Conservation (phyloP, 1,284 basidiomycete species). For the Bjerkandera adusta region DNA sequence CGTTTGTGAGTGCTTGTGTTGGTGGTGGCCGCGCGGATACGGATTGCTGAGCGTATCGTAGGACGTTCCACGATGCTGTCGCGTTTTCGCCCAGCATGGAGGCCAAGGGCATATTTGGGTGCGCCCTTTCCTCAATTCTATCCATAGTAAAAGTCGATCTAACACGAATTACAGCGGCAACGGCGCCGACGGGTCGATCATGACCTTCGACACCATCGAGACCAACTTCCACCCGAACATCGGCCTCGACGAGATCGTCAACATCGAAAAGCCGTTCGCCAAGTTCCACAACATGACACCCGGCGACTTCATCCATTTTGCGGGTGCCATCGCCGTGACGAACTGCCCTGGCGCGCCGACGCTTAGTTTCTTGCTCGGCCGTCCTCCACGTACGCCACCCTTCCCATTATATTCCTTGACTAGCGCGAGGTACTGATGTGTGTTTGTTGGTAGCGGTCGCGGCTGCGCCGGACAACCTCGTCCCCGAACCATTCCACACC, state of each 20-base stretch:
- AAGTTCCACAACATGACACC: slow-evolving; percentile 18
- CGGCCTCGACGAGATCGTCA: slow-evolving; percentile 29
- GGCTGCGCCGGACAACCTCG: too few relatives aligned
- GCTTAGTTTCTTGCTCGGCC: too few relatives aligned
- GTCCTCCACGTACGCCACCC: too few relatives aligned
- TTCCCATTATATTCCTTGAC: too few relatives aligned
- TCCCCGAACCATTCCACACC: too few relatives aligned
- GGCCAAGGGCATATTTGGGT: not conserved
- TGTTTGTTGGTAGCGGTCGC: too few relatives aligned
- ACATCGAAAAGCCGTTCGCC: slow-evolving; percentile 23
- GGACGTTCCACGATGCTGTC: slow-evolving; percentile 8
- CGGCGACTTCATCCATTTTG: slow-evolving; percentile 26
- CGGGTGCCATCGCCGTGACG: slow-evolving; percentile 25
- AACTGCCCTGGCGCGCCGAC: slow-evolving; percentile 29
- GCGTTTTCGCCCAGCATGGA: slow-evolving; percentile 6
- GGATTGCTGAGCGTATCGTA: not conserved
- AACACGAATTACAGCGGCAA: slow-evolving; percentile 8
- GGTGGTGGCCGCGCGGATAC: too few relatives aligned
- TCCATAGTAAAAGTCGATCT: not conserved
- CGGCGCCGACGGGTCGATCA: slow-evolving; percentile 17
- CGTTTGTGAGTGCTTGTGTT: slow-evolving; percentile 11
- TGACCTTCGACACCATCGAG: slow-evolving; percentile 15
- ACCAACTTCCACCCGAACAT: slow-evolving; percentile 14
- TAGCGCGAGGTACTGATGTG: too few relatives aligned
- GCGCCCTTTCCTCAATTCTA: not conserved